These are phyloP conservation scores for Rhododendron vialii DNA, from an alignment of 148 eudicot genomes.

Conservation along the genomic window DNA sequence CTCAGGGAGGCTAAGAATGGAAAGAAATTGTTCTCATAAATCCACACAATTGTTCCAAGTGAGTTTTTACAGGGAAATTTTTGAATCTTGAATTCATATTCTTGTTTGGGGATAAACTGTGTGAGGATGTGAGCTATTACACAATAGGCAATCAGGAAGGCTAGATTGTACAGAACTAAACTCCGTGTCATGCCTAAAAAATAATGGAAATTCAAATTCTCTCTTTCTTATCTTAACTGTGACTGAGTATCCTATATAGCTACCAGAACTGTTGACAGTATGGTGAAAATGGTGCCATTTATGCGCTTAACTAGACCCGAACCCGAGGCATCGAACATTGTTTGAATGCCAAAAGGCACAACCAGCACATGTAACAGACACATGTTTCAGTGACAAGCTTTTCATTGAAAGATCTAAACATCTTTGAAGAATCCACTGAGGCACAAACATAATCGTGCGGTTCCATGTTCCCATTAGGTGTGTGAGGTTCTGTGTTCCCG, in stretches of 20 bases:
- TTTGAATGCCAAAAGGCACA: background rate
- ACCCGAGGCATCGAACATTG: background rate
- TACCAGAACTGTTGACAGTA: background rate
- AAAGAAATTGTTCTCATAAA: constrained; percentile 63
- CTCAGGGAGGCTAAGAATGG: constrained; percentile 50
- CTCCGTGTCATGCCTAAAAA: background rate
- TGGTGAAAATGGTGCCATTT: background rate
- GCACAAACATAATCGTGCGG: background rate
- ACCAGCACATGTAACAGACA: background rate
- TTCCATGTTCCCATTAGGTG: background rate
- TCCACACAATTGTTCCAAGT: background rate
- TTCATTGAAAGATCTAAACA: background rate
- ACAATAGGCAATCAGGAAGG: background rate
- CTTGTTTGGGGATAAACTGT: background rate
- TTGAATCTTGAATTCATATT: background rate
- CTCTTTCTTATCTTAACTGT: background rate
- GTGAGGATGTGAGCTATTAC: background rate
- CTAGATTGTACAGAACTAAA: background rate
- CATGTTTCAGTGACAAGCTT: background rate
- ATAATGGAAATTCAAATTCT: constrained; percentile 5
- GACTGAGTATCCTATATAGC: background rate
- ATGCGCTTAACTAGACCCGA: background rate
- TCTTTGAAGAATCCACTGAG: background rate
- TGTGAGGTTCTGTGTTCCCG: background rate
- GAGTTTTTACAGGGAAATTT: background rate